A percentile compares a stretch with the other conserved stretches of the same genome.
These are phyloP conservation scores for Kazachstania sp. DNA, from an alignment of 1,139 yeast species.

Conservation along the genomic window DNA sequence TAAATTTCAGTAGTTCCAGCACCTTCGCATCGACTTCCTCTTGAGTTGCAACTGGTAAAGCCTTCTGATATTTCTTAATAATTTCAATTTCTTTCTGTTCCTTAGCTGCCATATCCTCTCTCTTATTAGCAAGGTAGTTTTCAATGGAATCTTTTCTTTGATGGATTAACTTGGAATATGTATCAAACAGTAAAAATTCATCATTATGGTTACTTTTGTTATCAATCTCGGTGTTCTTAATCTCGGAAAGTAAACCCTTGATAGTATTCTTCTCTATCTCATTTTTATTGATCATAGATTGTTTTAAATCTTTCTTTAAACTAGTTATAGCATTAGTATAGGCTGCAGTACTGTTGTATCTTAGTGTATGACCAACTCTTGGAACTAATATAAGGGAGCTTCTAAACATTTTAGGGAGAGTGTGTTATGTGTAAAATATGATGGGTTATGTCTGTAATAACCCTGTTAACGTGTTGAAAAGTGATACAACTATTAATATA, in stretches of 20 bases:
- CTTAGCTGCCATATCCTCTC: conserved; percentile 49
- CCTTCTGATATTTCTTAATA: conserved; percentile 36
- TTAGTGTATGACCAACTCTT: conserved; percentile 6
- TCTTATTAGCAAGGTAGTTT: conserved; percentile 42
- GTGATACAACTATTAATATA: no score
- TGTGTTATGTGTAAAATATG: no score
- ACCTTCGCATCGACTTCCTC: conserved; percentile 42
- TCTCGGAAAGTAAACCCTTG: conserved; percentile 46
- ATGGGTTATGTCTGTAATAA: no score
- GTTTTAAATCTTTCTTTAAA: conserved; percentile 42
- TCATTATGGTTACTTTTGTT: conserved; percentile 38
- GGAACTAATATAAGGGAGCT: conserved; percentile 1
- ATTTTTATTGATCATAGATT: conserved; percentile 42
- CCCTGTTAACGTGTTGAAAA: no score
- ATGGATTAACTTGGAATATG: conserved; percentile 42
- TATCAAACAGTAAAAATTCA: conserved; percentile 43
- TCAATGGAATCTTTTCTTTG: conserved; percentile 48
- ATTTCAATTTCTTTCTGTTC: conserved; percentile 45
- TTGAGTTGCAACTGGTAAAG: conserved; percentile 44
- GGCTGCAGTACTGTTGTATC: conserved; percentile 33
- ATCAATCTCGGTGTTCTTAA: conserved; percentile 55
- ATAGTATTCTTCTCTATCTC: conserved; percentile 43
- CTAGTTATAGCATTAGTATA: conserved; percentile 32
- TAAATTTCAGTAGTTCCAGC: conserved; percentile 30
- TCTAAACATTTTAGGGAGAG: conserved; percentile 6